Evolutionary conservation across 345 rosid genomes (phyloP).

Genomic region (Lepidium aucheri): DNA sequence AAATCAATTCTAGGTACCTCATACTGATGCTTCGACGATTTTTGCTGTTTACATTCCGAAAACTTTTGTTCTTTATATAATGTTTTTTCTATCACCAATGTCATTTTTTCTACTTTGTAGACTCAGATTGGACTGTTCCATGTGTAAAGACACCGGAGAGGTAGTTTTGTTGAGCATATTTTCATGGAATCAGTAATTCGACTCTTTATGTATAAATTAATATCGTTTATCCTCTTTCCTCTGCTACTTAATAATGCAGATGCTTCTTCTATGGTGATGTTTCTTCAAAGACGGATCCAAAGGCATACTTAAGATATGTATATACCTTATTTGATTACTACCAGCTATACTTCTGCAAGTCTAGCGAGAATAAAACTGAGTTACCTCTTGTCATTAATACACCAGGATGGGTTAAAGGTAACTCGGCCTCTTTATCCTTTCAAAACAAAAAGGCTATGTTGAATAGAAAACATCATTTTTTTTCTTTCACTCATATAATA

Average conservation of each 20-base stretch:
- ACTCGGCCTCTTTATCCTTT: background rate
- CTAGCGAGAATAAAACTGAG: slow-evolving; percentile 32
- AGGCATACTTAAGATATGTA: slow-evolving; percentile 54
- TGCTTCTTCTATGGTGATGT: slow-evolving; percentile 83
- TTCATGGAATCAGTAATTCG: background rate
- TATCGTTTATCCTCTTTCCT: background rate
- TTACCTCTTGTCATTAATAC: slow-evolving; percentile 86
- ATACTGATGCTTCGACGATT: background rate
- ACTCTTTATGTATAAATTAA: background rate
- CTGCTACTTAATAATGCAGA: slow-evolving; percentile 29
- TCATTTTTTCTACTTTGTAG: slow-evolving; percentile 12
- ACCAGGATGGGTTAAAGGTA: slow-evolving; percentile 99
- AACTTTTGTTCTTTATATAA: background rate
- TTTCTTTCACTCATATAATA: background rate
- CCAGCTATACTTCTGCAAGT: slow-evolving; percentile 37
- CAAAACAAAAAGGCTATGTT: background rate
- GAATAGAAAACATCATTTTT: background rate
- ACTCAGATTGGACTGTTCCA: slow-evolving; percentile 66
- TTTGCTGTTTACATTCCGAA: background rate
- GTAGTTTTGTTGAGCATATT: slow-evolving; percentile 29
- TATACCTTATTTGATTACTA: slow-evolving; percentile 55
- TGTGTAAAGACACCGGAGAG: slow-evolving; percentile 92
- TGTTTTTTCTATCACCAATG: background rate
- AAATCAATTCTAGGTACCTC: slow-evolving; percentile 50
- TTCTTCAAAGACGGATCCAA: slow-evolving; percentile 84